phyloP scores from a whole-genome alignment of 1,284 basidiomycete species.

The Schizophyllum commune region DNA sequence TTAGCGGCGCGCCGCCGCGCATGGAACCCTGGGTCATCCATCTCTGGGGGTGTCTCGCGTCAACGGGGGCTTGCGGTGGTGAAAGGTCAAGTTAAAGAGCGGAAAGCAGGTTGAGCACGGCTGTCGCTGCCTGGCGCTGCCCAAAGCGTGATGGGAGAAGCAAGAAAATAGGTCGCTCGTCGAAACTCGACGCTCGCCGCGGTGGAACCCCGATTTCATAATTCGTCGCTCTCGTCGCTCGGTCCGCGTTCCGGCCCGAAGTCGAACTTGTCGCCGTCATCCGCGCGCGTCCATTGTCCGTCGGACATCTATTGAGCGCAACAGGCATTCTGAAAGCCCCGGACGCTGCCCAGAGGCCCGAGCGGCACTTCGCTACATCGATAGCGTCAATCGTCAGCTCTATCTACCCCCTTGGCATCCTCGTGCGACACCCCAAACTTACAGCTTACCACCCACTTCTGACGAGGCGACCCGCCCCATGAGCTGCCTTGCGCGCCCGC shows the following conservation, averaged over 20 bases:
- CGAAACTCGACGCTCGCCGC: not conserved
- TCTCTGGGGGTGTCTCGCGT: constrained; percentile 16
- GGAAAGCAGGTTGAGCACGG: not conserved
- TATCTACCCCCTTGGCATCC: no score
- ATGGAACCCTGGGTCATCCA: constrained; percentile 69
- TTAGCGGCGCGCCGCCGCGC: constrained; percentile 44
- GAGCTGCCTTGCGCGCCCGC: no score
- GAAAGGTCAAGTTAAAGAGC: not conserved
- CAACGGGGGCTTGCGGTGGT: not conserved
- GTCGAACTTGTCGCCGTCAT: no score
- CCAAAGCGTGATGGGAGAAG: not conserved
- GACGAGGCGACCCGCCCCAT: no score
- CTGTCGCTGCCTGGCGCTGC: no score
- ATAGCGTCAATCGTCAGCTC: no score
- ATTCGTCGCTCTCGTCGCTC: not conserved
- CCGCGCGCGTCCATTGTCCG: not conserved
- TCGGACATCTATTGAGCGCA: not conserved
- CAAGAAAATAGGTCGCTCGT: not conserved
- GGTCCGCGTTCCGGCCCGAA: not conserved
- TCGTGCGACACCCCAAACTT: no score
- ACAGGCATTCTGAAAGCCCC: not conserved
- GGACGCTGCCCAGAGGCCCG: no score
- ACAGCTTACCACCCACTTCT: no score
- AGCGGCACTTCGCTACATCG: no score
- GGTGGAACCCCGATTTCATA: not conserved